phyloP scores from a whole-genome alignment of 139 green algal genomes.

The Chlamydomonas schloesseri region DNA sequence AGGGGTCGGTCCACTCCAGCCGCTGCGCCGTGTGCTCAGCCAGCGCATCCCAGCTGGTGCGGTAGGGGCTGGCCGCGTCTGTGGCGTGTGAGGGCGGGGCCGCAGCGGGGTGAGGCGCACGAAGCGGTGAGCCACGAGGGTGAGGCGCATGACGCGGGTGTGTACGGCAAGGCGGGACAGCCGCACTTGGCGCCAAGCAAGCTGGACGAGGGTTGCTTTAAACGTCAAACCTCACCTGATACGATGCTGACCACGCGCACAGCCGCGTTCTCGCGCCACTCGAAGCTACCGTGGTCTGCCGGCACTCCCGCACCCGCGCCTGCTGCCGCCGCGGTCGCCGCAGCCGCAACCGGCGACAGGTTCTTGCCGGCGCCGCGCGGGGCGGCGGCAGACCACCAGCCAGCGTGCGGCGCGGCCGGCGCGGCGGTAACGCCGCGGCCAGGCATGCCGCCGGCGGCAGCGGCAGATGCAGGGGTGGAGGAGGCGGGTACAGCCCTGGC shows the following conservation, averaged over 20 bases:
- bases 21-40: conserved; percentile 67
- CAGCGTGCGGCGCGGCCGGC: too few relatives aligned
- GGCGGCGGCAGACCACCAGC: too few relatives aligned
- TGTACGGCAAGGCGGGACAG: background rate
- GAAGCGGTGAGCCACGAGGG: background rate
- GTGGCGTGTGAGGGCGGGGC: background rate
- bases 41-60: conserved; percentile 64
- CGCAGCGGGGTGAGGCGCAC: background rate
- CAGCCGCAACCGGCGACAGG: background rate
- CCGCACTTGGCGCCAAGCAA: background rate
- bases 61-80: conserved; percentile 39
- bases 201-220: too few relatives aligned
- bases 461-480: too few relatives aligned
- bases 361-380: too few relatives aligned
- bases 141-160: background rate
- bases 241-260: conserved; percentile 13
- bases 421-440: too few relatives aligned
- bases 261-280: conserved; percentile 12
- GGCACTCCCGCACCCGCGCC: background rate
- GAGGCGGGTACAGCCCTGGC: too few relatives aligned
- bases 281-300: background rate
- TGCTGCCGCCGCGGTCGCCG: background rate
- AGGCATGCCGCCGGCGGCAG: too few relatives aligned
- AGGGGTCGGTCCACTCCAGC: conserved; percentile 63
- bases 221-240: too few relatives aligned